Percentiles rank a stretch among this genome's conserved stretches.
Evolutionary conservation across 2,329 filamentous ascomycete genomes (phyloP).

Genomic region (Fusarium fujikuroi): DNA sequence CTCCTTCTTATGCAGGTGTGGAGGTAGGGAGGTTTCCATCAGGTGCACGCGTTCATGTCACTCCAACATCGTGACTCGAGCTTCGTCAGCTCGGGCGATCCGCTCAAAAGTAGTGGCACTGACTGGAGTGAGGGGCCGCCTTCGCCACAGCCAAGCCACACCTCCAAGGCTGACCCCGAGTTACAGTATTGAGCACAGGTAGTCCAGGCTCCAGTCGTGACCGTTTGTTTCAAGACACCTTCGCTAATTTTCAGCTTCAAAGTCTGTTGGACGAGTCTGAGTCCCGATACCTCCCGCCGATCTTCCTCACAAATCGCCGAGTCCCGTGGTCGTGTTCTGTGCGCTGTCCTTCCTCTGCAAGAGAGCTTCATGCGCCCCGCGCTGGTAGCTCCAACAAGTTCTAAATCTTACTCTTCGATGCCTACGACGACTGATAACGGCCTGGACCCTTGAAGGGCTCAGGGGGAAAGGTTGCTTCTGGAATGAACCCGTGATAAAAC

Average conservation of each 20-base stretch:
- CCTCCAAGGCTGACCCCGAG: slow-evolving; percentile 47
- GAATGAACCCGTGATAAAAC: slow-evolving; percentile 41
- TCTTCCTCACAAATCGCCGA: not conserved
- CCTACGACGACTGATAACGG: slow-evolving; percentile 45
- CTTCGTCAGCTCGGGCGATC: slow-evolving; percentile 28
- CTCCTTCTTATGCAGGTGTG: not conserved
- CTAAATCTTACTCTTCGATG: slow-evolving; percentile 49
- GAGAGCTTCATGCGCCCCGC: slow-evolving; percentile 45
- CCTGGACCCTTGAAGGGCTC: slow-evolving; percentile 54
- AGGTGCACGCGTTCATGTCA: slow-evolving; percentile 34
- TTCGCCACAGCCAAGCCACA: slow-evolving; percentile 43
- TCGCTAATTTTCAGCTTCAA: slow-evolving; percentile 33
- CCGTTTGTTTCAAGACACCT: slow-evolving; percentile 37
- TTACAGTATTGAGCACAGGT: slow-evolving; percentile 39
- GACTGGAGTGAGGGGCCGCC: slow-evolving; percentile 34
- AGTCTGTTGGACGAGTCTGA: not conserved
- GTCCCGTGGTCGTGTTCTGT: slow-evolving; percentile 18
- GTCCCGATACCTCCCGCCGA: not conserved
- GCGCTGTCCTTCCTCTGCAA: slow-evolving; percentile 16
- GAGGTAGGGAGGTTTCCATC: slow-evolving; percentile 13
- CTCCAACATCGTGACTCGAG: slow-evolving; percentile 33
- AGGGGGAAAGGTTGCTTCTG: slow-evolving; percentile 43
- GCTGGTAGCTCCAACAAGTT: slow-evolving; percentile 41
- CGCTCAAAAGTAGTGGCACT: not conserved
- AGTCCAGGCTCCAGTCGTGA: slow-evolving; percentile 45